Evolutionary conservation across 2,329 filamentous ascomycete genomes (phyloP), one percentile per base, ranked within the genome.

Genomic region (Ophiostoma sp.): DNA sequence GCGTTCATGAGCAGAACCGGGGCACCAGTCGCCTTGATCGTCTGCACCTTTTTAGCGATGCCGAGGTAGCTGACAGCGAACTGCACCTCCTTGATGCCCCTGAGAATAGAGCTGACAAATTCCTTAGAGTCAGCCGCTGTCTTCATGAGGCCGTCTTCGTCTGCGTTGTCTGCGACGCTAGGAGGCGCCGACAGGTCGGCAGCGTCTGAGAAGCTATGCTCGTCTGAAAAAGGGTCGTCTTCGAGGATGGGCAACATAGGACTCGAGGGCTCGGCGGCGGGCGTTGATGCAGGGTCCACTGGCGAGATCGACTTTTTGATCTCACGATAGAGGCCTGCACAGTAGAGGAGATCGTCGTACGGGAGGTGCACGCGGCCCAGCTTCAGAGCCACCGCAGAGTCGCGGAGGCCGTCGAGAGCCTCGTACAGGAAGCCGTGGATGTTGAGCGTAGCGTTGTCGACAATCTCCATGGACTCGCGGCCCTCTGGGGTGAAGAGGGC

Each of bases 21-120:
- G n/a, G 84, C 82, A 41, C 89, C 87, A 3, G 84, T 83, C 3
- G 89, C 83, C 71, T 88, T 86, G 69, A 91, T 82, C 1, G 87
- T 83, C 52, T 89, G 83, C 12, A 97, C 84, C 74, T 88, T 89
- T 77, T 93, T 95, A 36, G 92, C 93, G 69, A 99, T 79, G 18
- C 92, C 92, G 73, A 97, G 85, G 77, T 94, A 95, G 78, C 94
- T 94, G 75, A 98, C 87, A 0, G 93, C 94, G 74, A 99, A 92
- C 77, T 99, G 95, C 12, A 99, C 90, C 77, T 99, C 95, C 76
- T 97, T 96, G 72, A 99, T 92, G 66, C 95, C 95, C 62, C 92
- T 87, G 65, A 99, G 81, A 58, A 97, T 89, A 0, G 95, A 97
- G 76, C 90, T 91, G 68, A 93, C 85, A 75, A 99, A 95, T 71